These are phyloP conservation scores for Penicillium sp. DNA, from an alignment of 2,329 filamentous ascomycete genomes.

Conservation along the genomic window DNA sequence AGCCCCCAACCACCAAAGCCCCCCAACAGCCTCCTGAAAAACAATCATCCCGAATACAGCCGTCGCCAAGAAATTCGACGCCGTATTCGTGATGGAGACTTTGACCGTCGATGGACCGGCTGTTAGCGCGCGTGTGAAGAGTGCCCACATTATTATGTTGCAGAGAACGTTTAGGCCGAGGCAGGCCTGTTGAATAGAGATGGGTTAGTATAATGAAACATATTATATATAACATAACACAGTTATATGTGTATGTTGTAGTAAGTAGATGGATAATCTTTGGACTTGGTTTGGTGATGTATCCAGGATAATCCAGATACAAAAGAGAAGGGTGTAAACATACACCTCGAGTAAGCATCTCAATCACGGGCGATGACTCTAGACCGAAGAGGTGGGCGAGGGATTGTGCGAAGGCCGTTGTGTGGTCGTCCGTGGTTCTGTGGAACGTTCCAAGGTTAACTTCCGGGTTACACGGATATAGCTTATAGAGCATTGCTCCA, in stretches of 20 bases:
- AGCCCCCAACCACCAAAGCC: slow-evolving; percentile 63
- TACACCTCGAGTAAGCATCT: slow-evolving; percentile 55
- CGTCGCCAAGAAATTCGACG: slow-evolving; percentile 63
- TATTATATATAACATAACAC: not conserved
- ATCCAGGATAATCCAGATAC: not conserved
- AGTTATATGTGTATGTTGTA: not conserved
- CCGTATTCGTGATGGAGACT: slow-evolving; percentile 64
- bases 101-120: slow-evolving; percentile 61
- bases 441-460: not conserved
- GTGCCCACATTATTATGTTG: slow-evolving; percentile 64
- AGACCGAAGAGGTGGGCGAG: slow-evolving; percentile 49
- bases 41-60: slow-evolving; percentile 59
- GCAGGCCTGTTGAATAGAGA: slow-evolving; percentile 48
- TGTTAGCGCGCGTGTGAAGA: slow-evolving; percentile 63
- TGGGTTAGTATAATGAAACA: slow-evolving; percentile 20
- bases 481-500: not conserved
- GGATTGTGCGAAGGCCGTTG: slow-evolving; percentile 51
- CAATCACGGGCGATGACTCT: slow-evolving; percentile 43
- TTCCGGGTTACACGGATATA: not conserved
- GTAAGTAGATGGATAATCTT: not conserved
- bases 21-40: slow-evolving; percentile 57
- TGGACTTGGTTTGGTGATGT: not conserved
- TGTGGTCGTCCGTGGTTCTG: slow-evolving; percentile 62
- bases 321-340: slow-evolving; percentile 24
- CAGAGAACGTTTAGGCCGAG: slow-evolving; percentile 62